Conservation (phyloP, 2,329 filamentous ascomycete species). For the Pleochaeta shiraiana region DNA sequence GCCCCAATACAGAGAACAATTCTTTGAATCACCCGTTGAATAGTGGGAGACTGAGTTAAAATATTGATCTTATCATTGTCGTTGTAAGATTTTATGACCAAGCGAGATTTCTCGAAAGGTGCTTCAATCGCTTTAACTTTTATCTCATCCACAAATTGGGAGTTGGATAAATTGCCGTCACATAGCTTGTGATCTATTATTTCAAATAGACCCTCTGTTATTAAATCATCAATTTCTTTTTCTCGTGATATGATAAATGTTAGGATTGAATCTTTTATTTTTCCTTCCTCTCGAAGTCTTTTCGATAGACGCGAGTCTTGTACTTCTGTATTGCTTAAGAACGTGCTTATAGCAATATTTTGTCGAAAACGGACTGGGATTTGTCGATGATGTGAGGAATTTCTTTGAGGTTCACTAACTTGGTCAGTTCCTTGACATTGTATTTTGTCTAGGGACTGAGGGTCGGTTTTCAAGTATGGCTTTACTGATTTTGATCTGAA, state of each 20-base stretch:
- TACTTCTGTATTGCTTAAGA: too few species aligned
- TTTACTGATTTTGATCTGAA: constrained; percentile 3
- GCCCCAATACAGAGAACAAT: constrained; percentile 6
- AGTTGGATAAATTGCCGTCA: constrained; percentile 5
- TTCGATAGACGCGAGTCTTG: too few species aligned
- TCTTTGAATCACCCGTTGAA: constrained; percentile 6
- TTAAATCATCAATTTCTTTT: not conserved
- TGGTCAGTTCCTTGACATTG: too few species aligned
- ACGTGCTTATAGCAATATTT: too few species aligned
- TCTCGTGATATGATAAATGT: too few species aligned
- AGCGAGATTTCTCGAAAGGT: constrained; percentile 7
- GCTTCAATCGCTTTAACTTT: constrained; percentile 6
- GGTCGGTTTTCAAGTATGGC: too few species aligned
- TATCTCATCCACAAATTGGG: constrained; percentile 7
- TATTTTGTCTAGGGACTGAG: too few species aligned
- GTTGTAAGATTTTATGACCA: constrained; percentile 8
- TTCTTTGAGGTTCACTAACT: too few species aligned
- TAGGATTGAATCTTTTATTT: too few species aligned
- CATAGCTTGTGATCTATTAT: not conserved
- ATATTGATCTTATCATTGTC: constrained; percentile 5
- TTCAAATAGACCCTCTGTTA: constrained; percentile 4
- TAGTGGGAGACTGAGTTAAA: constrained; percentile 7
- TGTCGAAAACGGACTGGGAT: too few species aligned
- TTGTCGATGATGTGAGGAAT: too few species aligned
- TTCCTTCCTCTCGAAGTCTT: too few species aligned